Evolutionary conservation across 1,284 basidiomycete genomes (phyloP).

Genomic region (Trichosporon coremiiforme): DNA sequence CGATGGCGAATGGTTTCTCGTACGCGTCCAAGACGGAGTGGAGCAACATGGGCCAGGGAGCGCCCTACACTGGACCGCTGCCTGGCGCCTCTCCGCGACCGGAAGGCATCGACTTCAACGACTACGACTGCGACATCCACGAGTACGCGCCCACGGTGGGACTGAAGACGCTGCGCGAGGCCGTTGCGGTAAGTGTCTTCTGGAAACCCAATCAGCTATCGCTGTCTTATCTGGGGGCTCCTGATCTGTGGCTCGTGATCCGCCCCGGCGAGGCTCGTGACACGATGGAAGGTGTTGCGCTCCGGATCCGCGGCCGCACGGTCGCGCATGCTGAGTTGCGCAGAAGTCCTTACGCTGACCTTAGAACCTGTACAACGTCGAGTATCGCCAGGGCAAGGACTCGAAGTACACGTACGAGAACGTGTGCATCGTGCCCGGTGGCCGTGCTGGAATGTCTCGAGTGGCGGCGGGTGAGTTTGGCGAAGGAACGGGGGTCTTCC

Average conservation of each 20-base stretch:
- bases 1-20: slow-evolving; percentile 74
- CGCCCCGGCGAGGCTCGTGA: not conserved
- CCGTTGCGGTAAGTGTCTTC: slow-evolving; percentile 39
- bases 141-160: slow-evolving; percentile 94
- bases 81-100: slow-evolving; percentile 72
- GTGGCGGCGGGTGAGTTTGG: slow-evolving; percentile 74
- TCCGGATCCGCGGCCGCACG: not conserved
- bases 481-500: not conserved
- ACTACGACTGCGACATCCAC: slow-evolving; percentile 65
- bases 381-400: slow-evolving; percentile 74
- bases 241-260: not conserved
- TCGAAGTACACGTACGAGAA: slow-evolving; percentile 89
- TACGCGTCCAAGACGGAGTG: slow-evolving; percentile 68
- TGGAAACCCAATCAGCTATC: not conserved
- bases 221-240: not conserved
- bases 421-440: slow-evolving; percentile 68
- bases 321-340: not conserved
- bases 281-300: not conserved
- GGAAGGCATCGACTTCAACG: slow-evolving; percentile 62
- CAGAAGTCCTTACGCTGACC: slow-evolving; percentile 59
- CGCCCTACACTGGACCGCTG: slow-evolving; percentile 63
- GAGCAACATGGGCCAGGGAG: slow-evolving; percentile 65
- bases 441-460: slow-evolving; percentile 81
- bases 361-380: slow-evolving; percentile 75
- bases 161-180: slow-evolving; percentile 64